A percentile compares a stretch with the other conserved stretches of the same genome.
phyloP scores from a whole-genome alignment of 1,284 basidiomycete species.

The Malassezia caprae region DNA sequence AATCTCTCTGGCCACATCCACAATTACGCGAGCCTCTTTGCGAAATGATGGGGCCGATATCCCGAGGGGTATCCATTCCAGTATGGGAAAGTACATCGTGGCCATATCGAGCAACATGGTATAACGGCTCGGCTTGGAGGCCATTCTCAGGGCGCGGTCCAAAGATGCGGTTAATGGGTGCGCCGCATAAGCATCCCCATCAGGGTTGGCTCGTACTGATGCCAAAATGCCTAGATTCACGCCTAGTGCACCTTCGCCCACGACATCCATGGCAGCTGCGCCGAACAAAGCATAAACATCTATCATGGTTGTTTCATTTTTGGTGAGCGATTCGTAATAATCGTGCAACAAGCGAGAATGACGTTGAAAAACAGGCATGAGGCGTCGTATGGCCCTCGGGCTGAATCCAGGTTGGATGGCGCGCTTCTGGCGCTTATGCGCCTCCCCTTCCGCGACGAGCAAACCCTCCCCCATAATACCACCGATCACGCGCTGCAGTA shows the following conservation, averaged over 20 bases:
- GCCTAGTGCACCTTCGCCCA: constrained; percentile 16
- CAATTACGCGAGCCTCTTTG: neutral
- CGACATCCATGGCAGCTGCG: constrained; percentile 11
- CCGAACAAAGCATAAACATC: constrained; percentile 8
- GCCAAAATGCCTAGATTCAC: constrained; percentile 11
- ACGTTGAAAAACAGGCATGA: constrained; percentile 29
- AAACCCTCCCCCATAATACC: constrained; percentile 40
- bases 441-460: constrained; percentile 35
- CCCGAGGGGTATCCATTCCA: constrained; percentile 9
- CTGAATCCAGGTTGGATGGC: constrained; percentile 41
- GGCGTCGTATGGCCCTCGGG: constrained; percentile 27
- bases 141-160: constrained; percentile 9
- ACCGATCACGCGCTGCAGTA: constrained; percentile 21
- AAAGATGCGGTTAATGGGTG: constrained; percentile 12
- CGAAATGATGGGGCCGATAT: constrained; percentile 5
- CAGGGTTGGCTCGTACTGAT: neutral
- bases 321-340: constrained; percentile 10
- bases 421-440: constrained; percentile 34
- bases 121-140: neutral
- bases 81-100: constrained; percentile 10
- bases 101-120: constrained; percentile 3
- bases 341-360: constrained; percentile 20
- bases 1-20: constrained; percentile 1
- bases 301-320: neutral
- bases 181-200: neutral